Evolutionary conservation across 83 land plant species (phyloP).

Genomic region (Thuja plicata): DNA sequence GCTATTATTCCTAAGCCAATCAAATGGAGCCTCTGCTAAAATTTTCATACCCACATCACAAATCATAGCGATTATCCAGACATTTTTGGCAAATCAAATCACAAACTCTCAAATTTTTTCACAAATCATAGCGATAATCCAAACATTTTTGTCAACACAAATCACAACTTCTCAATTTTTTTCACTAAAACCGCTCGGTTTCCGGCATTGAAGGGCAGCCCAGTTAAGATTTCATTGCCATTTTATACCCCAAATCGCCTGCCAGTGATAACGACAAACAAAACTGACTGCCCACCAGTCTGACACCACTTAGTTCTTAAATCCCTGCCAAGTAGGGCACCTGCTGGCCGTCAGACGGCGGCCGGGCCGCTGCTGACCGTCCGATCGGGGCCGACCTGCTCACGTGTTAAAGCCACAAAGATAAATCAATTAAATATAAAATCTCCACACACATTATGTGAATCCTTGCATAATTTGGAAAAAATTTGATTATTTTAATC

Average conservation of each 20-base stretch:
- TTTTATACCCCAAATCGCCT: neutral
- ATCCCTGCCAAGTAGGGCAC: neutral
- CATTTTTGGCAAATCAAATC: too few relatives aligned
- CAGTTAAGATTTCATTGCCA: neutral
- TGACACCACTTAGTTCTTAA: neutral
- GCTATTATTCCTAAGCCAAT: neutral
- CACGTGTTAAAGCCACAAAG: neutral
- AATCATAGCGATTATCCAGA: too few relatives aligned
- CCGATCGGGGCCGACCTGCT: neutral
- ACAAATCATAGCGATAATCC: neutral
- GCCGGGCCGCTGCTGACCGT: neutral
- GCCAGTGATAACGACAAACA: neutral
- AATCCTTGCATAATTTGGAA: too few relatives aligned
- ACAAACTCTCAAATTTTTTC: too few relatives aligned
- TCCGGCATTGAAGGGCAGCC: neutral
- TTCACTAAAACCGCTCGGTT: neutral
- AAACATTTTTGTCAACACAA: neutral
- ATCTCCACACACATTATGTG: neutral
- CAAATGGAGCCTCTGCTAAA: neutral
- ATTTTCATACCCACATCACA: neutral
- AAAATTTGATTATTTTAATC: too few relatives aligned
- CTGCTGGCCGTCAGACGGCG: neutral
- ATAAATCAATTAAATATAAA: neutral
- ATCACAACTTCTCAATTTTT: neutral
- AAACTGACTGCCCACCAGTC: neutral